phyloP scores from a whole-genome alignment of 208 protist genomes.

The Angomonas ambiguus region DNA sequence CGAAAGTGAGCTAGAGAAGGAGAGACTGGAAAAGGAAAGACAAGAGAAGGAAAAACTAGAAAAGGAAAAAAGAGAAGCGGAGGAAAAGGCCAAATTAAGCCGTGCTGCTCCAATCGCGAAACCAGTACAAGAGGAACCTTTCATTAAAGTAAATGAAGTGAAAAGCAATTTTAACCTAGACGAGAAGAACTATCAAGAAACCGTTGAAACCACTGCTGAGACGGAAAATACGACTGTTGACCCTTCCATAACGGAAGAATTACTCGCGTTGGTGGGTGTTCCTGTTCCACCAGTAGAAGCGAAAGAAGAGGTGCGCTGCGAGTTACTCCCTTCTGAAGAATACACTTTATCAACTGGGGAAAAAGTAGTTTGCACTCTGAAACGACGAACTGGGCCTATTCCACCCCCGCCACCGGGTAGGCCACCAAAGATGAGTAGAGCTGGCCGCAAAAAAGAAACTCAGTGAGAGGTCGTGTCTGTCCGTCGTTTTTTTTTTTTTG shows the following conservation, averaged over 20 bases:
- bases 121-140: constrained; percentile 25
- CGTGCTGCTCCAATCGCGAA: constrained; percentile 3
- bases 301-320: constrained; percentile 5
- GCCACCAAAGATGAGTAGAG: constrained; percentile 39
- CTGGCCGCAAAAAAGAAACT: background rate
- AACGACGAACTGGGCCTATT: constrained; percentile 52
- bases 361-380: constrained; percentile 50
- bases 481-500: no score
- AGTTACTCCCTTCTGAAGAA: constrained; percentile 56
- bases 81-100: constrained; percentile 5
- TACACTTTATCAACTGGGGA: constrained; percentile 65
- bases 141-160: constrained; percentile 54
- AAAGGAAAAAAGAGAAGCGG: constrained; percentile 15
- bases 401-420: constrained; percentile 58
- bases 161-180: constrained; percentile 45
- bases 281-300: background rate
- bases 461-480: no score
- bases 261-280: constrained; percentile 60
- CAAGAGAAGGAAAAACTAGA: constrained; percentile 16
- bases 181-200: no score
- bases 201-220: no score
- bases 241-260: constrained; percentile 47
- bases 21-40: constrained; percentile 3
- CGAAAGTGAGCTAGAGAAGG: constrained; percentile 26
- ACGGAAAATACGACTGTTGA: no score